A percentile compares a stretch with the other conserved stretches of the same genome.
Conservation (phyloP, 2,329 filamentous ascomycete genomes). For the Trichoderma asperellum region DNA sequence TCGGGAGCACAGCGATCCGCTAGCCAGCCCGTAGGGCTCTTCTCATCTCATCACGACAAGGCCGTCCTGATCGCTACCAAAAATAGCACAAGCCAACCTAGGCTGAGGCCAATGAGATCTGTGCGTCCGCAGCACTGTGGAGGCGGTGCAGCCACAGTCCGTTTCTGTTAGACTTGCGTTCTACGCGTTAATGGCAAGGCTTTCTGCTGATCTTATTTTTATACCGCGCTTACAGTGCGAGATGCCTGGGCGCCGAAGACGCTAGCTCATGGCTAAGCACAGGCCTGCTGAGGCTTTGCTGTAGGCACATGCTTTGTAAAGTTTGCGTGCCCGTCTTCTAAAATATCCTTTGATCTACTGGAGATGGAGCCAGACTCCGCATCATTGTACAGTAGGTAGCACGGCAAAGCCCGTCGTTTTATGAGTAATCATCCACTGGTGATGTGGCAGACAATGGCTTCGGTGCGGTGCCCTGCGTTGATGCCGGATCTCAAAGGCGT, state of each 20-base stretch:
- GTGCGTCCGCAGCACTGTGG: constrained; percentile 16
- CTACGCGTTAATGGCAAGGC: constrained; percentile 18
- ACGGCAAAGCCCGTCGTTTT: neutral
- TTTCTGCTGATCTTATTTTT: constrained; percentile 13
- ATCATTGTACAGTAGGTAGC: neutral
- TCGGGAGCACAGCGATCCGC: constrained; percentile 1
- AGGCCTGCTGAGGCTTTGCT: neutral
- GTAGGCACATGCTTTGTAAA: neutral
- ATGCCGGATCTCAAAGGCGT: constrained; percentile 25
- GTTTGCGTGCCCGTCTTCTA: neutral
- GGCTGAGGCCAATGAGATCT: neutral
- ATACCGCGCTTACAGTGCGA: neutral
- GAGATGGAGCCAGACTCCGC: too few species aligned
- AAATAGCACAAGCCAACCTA: constrained; percentile 24
- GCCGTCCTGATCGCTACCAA: constrained; percentile 18
- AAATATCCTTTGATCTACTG: constrained; percentile 5
- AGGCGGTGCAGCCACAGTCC: constrained; percentile 25
- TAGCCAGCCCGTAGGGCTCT: constrained; percentile 21
- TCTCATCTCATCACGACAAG: constrained; percentile 25
- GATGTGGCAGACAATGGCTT: constrained; percentile 6
- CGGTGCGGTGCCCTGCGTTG: constrained; percentile 10
- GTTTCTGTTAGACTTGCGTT: neutral
- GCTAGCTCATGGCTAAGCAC: neutral
- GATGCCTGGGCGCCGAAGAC: neutral
- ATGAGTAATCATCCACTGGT: neutral